A percentile compares a stretch with the other conserved stretches of the same genome.
These are phyloP conservation scores for Danielozyma ontarioensis DNA, from an alignment of 805 yeast species.

Conservation along the genomic window DNA sequence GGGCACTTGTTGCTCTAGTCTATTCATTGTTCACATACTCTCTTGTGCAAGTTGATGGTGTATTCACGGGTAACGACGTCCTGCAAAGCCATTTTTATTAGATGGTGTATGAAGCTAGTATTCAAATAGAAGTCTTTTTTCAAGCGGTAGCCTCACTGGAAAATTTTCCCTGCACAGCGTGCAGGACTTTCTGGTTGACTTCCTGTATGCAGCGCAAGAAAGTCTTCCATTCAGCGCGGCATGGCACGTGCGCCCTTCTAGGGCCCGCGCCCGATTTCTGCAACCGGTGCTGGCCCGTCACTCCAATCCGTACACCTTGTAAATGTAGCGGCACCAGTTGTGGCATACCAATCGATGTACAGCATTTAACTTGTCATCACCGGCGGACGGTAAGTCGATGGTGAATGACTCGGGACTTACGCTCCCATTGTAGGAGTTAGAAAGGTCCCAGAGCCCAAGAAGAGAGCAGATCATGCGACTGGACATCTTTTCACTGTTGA, in stretches of 20 bases:
- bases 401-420: too few relatives aligned
- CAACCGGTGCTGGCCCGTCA: too few relatives aligned
- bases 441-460: conserved; percentile 33
- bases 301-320: conserved; percentile 32
- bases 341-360: conserved; percentile 9
- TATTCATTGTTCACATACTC: conserved; percentile 57
- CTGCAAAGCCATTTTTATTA: conserved; percentile 73
- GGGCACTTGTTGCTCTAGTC: background rate
- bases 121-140: conserved; percentile 6
- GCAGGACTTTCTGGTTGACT: too few relatives aligned
- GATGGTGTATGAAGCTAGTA: conserved; percentile 15
- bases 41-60: conserved; percentile 99
- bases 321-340: conserved; percentile 23
- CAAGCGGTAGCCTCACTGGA: conserved; percentile 13
- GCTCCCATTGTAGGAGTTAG: conserved; percentile 7
- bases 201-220: conserved; percentile 10
- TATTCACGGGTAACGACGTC: conserved; percentile 99
- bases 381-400: too few relatives aligned
- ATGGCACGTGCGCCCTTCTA: too few relatives aligned
- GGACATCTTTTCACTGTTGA: conserved; percentile 17
- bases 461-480: conserved; percentile 29
- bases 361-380: conserved; percentile 6
- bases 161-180: conserved; percentile 10
- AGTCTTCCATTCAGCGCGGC: too few relatives aligned
- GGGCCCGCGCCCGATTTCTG: too few relatives aligned